phyloP scores from a whole-genome alignment of 2,329 filamentous ascomycete genomes.

The Sarocladiaceae sp. region DNA sequence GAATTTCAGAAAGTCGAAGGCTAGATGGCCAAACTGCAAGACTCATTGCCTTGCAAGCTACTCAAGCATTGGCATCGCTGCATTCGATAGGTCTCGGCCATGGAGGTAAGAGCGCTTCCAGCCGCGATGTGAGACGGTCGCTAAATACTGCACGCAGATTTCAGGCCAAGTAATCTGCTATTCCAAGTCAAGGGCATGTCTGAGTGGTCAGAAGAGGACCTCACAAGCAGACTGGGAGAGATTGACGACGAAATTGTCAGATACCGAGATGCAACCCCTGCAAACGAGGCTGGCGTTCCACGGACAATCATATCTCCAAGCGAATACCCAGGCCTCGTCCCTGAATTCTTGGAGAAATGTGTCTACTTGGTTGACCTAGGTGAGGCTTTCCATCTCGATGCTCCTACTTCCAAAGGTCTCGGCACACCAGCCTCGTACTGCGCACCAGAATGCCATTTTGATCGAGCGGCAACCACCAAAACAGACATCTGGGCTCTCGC shows the following conservation, averaged over 20 bases:
- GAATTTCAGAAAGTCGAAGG: neutral
- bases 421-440: conserved; percentile 2
- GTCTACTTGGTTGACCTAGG: conserved; percentile 1
- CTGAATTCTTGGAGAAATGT: neutral
- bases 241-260: neutral
- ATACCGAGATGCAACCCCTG: neutral
- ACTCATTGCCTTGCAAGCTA: neutral
- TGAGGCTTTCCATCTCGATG: neutral
- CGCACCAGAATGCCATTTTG: conserved; percentile 4
- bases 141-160: neutral
- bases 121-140: neutral
- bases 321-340: neutral
- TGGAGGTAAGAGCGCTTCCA: neutral
- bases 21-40: neutral
- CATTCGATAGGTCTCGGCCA: conserved; percentile 2
- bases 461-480: neutral
- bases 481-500: conserved; percentile 5
- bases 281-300: neutral
- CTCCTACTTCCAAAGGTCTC: neutral
- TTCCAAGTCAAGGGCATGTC: neutral
- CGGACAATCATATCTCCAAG: neutral
- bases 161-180: neutral
- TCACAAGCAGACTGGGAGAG: neutral
- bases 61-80: neutral
- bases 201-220: conserved; percentile 1